A percentile compares a stretch with the other conserved stretches of the same genome.
These are phyloP conservation scores for Alternaria infectoria DNA, from an alignment of 2,329 filamentous ascomycete species.

Conservation along the genomic window DNA sequence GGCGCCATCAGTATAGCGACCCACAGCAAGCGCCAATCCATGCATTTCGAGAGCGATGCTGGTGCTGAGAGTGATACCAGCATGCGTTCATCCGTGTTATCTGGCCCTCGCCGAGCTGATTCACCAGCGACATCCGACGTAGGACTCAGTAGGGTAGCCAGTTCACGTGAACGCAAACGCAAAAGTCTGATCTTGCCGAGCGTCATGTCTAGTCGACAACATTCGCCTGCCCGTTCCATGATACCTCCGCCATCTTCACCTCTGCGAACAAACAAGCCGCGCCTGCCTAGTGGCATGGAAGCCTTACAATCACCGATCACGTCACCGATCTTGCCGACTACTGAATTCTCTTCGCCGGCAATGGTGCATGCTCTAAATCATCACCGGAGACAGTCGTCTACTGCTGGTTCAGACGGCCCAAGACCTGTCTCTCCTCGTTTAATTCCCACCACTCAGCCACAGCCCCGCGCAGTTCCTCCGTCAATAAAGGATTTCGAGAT, in stretches of 20 bases:
- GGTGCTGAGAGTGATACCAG: slow-evolving; percentile 89
- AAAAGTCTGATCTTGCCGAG: slow-evolving; percentile 85
- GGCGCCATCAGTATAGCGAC: slow-evolving; percentile 63
- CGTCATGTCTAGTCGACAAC: slow-evolving; percentile 79
- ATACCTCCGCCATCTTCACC: slow-evolving; percentile 78
- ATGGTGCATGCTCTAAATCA: slow-evolving; percentile 65
- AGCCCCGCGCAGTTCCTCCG: slow-evolving; percentile 85
- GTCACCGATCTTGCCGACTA: slow-evolving; percentile 83
- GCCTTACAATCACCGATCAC: slow-evolving; percentile 81
- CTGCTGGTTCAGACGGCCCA: slow-evolving; percentile 73
- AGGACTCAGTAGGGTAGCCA: slow-evolving; percentile 76
- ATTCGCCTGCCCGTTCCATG: slow-evolving; percentile 81
- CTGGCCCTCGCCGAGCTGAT: slow-evolving; percentile 76
- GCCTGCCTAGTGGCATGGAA: slow-evolving; percentile 67
- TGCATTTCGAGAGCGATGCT: slow-evolving; percentile 82
- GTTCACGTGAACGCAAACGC: slow-evolving; percentile 81
- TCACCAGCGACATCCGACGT: slow-evolving; percentile 86
- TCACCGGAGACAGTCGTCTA: slow-evolving; percentile 89
- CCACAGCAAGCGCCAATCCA: slow-evolving; percentile 75
- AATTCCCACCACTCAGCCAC: slow-evolving; percentile 76
- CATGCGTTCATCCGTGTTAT: slow-evolving; percentile 78
- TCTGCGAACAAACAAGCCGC: slow-evolving; percentile 82
- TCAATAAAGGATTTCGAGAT: slow-evolving; percentile 99
- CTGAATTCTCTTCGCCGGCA: slow-evolving; percentile 80
- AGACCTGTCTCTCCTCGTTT: slow-evolving; percentile 83